These are phyloP conservation scores for Blepharisma undulans DNA, from an alignment of 169 alveolate genomes.

Conservation along the genomic window DNA sequence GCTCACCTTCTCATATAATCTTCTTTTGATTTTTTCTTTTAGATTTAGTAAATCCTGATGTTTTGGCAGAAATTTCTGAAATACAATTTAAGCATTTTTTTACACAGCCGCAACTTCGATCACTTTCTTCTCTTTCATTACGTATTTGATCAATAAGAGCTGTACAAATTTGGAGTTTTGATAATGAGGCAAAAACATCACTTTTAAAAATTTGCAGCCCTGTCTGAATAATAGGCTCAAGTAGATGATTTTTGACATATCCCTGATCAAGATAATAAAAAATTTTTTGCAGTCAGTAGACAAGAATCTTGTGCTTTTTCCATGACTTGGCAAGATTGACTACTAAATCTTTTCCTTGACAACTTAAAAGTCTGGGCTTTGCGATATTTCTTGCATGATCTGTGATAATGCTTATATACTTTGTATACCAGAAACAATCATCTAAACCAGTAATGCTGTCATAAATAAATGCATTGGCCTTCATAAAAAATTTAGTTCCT, in stretches of 20 bases:
- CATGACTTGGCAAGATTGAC: conserved; percentile 43
- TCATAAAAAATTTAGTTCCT: too few relatives aligned
- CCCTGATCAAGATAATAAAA: conserved; percentile 67
- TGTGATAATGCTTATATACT: conserved; percentile 45
- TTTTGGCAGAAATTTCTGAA: neutral
- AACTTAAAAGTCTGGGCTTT: conserved; percentile 6
- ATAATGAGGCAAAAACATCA: conserved; percentile 39
- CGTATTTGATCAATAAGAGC: conserved; percentile 44
- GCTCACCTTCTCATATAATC: conserved; percentile 57
- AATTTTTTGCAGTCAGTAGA: conserved; percentile 58
- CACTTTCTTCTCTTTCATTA: conserved; percentile 47
- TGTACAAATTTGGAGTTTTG: neutral
- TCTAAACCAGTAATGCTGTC: too few relatives aligned
- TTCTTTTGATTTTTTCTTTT: neutral
- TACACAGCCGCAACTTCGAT: conserved; percentile 40
- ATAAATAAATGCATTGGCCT: too few relatives aligned
- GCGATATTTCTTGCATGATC: conserved; percentile 40
- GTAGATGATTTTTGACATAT: conserved; percentile 44
- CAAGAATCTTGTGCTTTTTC: conserved; percentile 62
- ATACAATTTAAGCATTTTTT: conserved; percentile 45
- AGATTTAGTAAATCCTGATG: neutral
- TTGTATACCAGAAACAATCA: too few relatives aligned
- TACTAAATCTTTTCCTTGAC: conserved; percentile 44
- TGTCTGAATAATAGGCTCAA: conserved; percentile 34
- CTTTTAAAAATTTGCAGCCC: conserved; percentile 50